Base-by-base conservation (phyloP, 2,329 filamentous ascomycete genomes). In the Beauveria sp. region DNA sequence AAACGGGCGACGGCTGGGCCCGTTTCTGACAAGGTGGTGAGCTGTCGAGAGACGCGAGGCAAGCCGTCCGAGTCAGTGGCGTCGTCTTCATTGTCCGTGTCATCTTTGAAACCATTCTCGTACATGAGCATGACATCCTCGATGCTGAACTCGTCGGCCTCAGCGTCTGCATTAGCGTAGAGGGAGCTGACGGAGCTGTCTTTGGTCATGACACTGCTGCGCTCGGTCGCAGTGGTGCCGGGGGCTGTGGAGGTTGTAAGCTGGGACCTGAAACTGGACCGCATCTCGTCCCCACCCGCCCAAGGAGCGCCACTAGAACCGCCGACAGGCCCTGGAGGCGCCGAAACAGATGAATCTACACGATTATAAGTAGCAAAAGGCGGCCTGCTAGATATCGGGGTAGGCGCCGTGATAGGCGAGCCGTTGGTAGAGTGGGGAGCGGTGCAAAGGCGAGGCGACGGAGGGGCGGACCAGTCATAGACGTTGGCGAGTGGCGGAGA, bases 151-250 rank as follows among this genome's bases (percentile, higher is more conserved):
- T 82, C 83, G 65, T 86, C 84, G 63, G 82, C 79, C 18, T 77
- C 73, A 45, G 71, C 73, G 65, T 77, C 73, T 58, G 70, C 47
- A 66, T 69, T 67, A 51, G 66, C 74, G 65, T 78, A 78, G 73
- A 80, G 81, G 64, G 79, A 95, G 75, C 76, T 88, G 58, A 87
- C 80, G 1, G 89, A 92, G 77, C 89, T 96, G 63, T 86, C 85
- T 67, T 90, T 91, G 3, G 91, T 95, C 65, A 88, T 73, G 55
- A 95, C 81, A 70, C 92, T 96, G 72, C 90, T 96, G 64, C 90
- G 83, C 70, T 93, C 90, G 1, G 91, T 96, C n/a, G 87, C 85
- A 5, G 73, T 66, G 2, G 81, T 83, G 26, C 88, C 92, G 38
- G 81, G 81, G 28, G 77, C 75, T 5, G 81, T 82, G 3, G 82